phyloP scores from a whole-genome alignment of 495 filamentous ascomycete genomes.

The Aspergillus steynii region DNA sequence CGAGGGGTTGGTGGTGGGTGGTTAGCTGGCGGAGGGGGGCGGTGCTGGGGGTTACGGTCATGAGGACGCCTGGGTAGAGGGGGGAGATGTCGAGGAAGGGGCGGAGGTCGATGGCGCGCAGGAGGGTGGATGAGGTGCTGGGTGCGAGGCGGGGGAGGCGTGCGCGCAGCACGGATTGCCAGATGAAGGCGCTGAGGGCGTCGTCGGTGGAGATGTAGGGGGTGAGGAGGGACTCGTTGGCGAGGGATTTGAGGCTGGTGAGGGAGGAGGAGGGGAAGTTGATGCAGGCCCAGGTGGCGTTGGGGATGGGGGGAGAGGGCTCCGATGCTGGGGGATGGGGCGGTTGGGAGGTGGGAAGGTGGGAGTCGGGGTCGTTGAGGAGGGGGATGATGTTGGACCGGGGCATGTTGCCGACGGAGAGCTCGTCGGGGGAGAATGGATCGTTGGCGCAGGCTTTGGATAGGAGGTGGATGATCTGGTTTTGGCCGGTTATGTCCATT shows the following conservation, averaged over 20 bases:
- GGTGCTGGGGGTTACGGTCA: conserved; percentile 42
- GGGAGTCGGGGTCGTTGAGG: conserved; percentile 33
- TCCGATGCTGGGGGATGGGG: not conserved
- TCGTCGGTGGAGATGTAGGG: conserved; percentile 54
- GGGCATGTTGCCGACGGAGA: conserved; percentile 44
- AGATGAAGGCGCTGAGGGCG: conserved; percentile 54
- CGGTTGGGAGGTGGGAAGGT: conserved; percentile 25
- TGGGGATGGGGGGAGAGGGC: conserved; percentile 19
- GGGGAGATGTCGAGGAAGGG: conserved; percentile 40
- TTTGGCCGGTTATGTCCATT: conserved; percentile 58
- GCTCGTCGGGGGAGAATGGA: conserved; percentile 44
- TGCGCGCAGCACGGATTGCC: conserved; percentile 47
- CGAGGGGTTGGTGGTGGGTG: conserved; percentile 32
- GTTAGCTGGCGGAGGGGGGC: conserved; percentile 29
- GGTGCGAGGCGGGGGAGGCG: conserved; percentile 39
- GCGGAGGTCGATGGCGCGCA: conserved; percentile 55
- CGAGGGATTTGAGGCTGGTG: conserved; percentile 40
- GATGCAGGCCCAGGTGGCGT: conserved; percentile 46
- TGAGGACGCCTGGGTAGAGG: conserved; percentile 46
- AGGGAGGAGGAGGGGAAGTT: conserved; percentile 34
- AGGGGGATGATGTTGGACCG: conserved; percentile 43
- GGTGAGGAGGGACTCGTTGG: conserved; percentile 27
- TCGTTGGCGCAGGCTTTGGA: conserved; percentile 53
- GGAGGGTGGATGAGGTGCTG: conserved; percentile 33
- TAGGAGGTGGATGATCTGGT: conserved; percentile 48